These are phyloP conservation scores for Typha latifolia DNA, from an alignment of 176 grass and related monocot genomes.

Conservation along the genomic window DNA sequence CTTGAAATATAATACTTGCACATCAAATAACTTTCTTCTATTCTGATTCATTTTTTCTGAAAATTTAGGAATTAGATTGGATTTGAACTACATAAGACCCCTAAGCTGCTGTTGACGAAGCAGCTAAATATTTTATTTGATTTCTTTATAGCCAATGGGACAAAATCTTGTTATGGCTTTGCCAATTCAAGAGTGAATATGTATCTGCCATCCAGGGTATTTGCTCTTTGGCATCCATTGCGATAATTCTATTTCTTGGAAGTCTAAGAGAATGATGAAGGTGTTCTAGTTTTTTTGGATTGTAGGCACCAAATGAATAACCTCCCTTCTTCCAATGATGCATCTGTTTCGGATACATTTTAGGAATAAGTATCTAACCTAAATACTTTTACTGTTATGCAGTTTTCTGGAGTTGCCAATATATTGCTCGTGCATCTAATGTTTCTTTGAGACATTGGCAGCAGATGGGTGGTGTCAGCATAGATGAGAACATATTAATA, in stretches of 20 bases:
- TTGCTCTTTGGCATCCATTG: too few relatives aligned
- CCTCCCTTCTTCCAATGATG: not conserved
- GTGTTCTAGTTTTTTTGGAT: not conserved
- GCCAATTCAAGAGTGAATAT: too few relatives aligned
- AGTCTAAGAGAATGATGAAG: not conserved
- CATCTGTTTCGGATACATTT: not conserved
- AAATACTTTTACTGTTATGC: slow-evolving; percentile 18
- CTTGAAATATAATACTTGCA: not conserved
- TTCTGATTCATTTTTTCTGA: too few relatives aligned
- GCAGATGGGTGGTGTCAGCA: slow-evolving; percentile 76
- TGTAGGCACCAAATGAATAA: not conserved
- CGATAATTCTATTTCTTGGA: not conserved
- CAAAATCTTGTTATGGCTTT: too few relatives aligned
- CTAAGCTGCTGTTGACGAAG: too few relatives aligned
- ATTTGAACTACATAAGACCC: too few relatives aligned
- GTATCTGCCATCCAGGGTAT: too few relatives aligned
- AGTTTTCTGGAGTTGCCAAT: slow-evolving; percentile 98
- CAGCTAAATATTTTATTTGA: too few relatives aligned
- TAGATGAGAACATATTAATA: slow-evolving; percentile 86
- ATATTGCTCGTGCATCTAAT: slow-evolving; percentile 86
- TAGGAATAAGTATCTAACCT: not conserved
- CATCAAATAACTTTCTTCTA: too few relatives aligned
- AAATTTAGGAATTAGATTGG: too few relatives aligned
- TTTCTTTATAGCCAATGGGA: too few relatives aligned
- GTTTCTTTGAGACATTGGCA: slow-evolving; percentile 89